These are phyloP conservation scores for Excoecaria agallocha DNA, from an alignment of 345 rosid species.

Conservation along the genomic window DNA sequence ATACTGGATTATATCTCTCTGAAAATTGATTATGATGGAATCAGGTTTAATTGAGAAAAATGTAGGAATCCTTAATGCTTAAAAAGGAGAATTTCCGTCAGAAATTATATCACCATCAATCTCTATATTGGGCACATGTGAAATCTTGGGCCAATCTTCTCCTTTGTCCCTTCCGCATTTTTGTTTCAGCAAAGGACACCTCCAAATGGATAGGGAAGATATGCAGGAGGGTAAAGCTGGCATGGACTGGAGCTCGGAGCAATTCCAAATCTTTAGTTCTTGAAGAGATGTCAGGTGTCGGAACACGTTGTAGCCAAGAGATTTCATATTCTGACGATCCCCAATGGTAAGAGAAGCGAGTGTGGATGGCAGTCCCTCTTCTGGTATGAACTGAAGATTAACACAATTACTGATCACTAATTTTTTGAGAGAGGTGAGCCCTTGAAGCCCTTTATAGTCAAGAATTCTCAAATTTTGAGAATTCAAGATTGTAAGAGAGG, in stretches of 20 bases:
- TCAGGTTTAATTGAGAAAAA: no score
- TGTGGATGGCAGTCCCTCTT: constrained; percentile 6
- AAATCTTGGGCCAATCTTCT: constrained; percentile 18
- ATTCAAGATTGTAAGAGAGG: constrained; percentile 7
- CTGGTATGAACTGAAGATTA: constrained; percentile 11
- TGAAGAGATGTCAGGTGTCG: no score
- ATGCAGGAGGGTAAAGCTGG: background rate
- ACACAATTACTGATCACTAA: constrained; percentile 10
- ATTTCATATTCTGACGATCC: no score
- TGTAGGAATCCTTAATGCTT: no score
- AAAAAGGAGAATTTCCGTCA: no score
- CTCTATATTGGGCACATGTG: background rate
- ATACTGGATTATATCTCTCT: no score
- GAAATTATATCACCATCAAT: background rate
- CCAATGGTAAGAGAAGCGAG: no score
- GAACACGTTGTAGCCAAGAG: no score
- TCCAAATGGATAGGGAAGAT: background rate
- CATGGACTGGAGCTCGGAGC: no score
- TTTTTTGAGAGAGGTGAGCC: constrained; percentile 12
- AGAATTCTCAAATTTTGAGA: constrained; percentile 1
- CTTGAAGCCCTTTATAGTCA: constrained; percentile 9
- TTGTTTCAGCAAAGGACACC: constrained; percentile 6
- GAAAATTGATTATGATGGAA: no score
- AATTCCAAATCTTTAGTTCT: no score
- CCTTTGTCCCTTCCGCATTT: constrained; percentile 1